phyloP scores from a whole-genome alignment of 1,139 yeast genomes.

The Arxiozyma slooffiae region DNA sequence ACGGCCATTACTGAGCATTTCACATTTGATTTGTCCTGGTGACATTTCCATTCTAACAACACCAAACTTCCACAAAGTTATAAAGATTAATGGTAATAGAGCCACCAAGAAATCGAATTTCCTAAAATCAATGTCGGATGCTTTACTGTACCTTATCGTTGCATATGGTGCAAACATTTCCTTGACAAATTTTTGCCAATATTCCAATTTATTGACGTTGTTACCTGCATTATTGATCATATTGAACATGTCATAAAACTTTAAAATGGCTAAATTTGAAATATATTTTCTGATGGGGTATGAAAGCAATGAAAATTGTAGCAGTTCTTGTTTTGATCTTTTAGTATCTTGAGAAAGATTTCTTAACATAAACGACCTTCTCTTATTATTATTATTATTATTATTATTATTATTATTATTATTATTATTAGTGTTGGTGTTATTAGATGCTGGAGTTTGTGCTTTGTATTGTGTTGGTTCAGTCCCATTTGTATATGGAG shows the following conservation, averaged over 20 bases:
- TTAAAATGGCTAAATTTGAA: slow-evolving; percentile 22
- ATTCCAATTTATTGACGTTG: slow-evolving; percentile 34
- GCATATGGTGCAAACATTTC: slow-evolving; percentile 45
- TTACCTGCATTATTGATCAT: slow-evolving; percentile 19
- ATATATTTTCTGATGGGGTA: slow-evolving; percentile 18
- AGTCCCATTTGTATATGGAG: background rate
- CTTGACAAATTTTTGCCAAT: slow-evolving; percentile 39
- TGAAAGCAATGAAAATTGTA: slow-evolving; percentile 1
- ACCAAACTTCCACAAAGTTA: slow-evolving; percentile 25
- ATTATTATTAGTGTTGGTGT: background rate
- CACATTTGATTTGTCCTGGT: slow-evolving; percentile 57
- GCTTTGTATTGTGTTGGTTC: background rate
- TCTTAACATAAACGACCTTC: background rate
- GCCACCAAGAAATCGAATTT: slow-evolving; percentile 46
- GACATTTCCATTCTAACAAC: slow-evolving; percentile 47
- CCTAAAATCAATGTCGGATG: slow-evolving; percentile 38
- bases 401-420: no score
- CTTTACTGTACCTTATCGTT: slow-evolving; percentile 37
- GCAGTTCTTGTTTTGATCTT: background rate
- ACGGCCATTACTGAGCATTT: slow-evolving; percentile 55
- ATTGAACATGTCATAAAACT: slow-evolving; percentile 20
- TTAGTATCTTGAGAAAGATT: background rate
- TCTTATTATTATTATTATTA: no score
- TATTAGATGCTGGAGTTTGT: background rate
- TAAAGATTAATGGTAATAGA: slow-evolving; percentile 3